Evolutionary conservation across 441 rosid species (phyloP), one percentile per base, ranked within the genome.

Genomic region (Euphorbia schlechtendalii): DNA sequence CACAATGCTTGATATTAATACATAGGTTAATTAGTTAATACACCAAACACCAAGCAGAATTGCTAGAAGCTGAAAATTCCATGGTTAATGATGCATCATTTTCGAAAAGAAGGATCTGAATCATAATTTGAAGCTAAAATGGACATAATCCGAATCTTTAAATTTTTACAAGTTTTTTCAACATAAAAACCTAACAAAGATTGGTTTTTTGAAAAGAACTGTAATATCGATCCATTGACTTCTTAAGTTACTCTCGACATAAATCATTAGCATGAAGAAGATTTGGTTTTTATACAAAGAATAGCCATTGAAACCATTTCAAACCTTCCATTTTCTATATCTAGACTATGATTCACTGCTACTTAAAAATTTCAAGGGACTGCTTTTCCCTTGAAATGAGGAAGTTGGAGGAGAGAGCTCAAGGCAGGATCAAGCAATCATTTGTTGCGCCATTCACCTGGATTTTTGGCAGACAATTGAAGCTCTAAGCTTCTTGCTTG

Each of bases 381-480:
- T 77, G 61, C 78, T 82, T 68, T 71, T 76, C 45, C 76, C 81
- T 57, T 63, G 86, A 88, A 74, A 75, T 87, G 56, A 81, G 91
- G 71, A 84, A 76, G 83, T 63, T 92, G 69, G 96, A 85, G 72
- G 98, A 89, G 76, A 82, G 91, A 73, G 96, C 91, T 76, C 89
- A 81, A 60, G 86, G 77, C 64, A 80, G 85, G 75, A 84, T 77
- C 34, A 92, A 92, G 79, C 71, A 86, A 74, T 74, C 74, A 68
- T 74, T 86, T 0, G 59, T 13, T 18, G 43, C 80, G 41, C 91
- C 96, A 11, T 89, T 87, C 81, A 92, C 91, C 65, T 92, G 98
- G 96, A 76, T 92, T 59, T 78, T 73, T 34, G 82, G 78, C 58
- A 79, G 96, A 74, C 76, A 86, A 78, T 78, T 92, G 66, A 78